Conservation (phyloP, 208 protist genomes). For the Leishmania mexicana region DNA sequence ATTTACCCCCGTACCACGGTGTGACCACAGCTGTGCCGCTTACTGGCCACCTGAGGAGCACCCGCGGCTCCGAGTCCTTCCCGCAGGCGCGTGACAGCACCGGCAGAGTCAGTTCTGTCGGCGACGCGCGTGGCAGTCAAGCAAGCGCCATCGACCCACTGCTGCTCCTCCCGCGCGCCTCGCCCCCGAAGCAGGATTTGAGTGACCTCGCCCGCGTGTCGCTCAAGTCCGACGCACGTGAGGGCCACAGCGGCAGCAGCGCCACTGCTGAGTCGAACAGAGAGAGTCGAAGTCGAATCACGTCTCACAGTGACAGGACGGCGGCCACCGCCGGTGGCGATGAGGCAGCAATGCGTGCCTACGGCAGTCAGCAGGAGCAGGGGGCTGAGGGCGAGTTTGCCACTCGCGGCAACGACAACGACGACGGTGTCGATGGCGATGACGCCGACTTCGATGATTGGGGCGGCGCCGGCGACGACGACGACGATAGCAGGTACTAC, state of each 20-base stretch:
- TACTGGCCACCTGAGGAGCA: slow-evolving; percentile 1
- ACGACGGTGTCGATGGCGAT: slow-evolving; percentile 26
- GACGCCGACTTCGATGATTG: slow-evolving; percentile 7
- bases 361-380: slow-evolving; percentile 21
- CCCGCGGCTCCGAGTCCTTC: slow-evolving; percentile 10
- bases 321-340: neutral
- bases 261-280: neutral
- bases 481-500: neutral
- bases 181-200: slow-evolving; percentile 3
- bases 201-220: slow-evolving; percentile 1
- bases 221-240: neutral
- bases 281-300: neutral
- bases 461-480: slow-evolving; percentile 5
- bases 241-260: slow-evolving; percentile 7
- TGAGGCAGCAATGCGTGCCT: neutral
- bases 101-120: slow-evolving; percentile 3
- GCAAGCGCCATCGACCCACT: slow-evolving; percentile 43
- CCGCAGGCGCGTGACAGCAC: slow-evolving; percentile 15
- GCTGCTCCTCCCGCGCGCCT: slow-evolving; percentile 44
- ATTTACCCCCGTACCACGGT: slow-evolving; percentile 20
- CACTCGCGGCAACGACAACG: slow-evolving; percentile 11
- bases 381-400: slow-evolving; percentile 9
- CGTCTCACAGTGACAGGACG: slow-evolving; percentile 1
- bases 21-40: neutral
- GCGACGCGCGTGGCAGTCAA: slow-evolving; percentile 1